Conservation (phyloP, 345 rosid species). For the Luvunga scandens region DNA sequence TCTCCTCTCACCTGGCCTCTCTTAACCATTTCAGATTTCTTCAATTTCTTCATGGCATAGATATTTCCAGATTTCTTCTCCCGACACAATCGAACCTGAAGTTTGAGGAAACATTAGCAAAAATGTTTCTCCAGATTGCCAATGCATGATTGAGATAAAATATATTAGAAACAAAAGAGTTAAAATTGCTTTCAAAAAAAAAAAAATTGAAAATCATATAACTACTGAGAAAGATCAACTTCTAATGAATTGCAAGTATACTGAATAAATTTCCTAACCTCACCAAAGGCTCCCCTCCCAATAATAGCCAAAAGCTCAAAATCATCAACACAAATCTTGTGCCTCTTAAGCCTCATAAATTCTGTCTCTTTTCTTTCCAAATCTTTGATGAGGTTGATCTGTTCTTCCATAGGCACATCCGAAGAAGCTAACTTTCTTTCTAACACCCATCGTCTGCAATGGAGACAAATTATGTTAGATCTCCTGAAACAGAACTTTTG, state of each 20-base stretch:
- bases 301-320: conserved; percentile 91
- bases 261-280: conserved; percentile 50
- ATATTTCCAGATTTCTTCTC: conserved; percentile 97
- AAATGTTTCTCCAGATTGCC: neutral
- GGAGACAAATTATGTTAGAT: conserved; percentile 22
- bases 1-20: conserved; percentile 80
- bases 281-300: conserved; percentile 94
- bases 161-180: conserved; percentile 4
- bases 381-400: conserved; percentile 84
- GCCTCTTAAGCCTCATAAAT: conserved; percentile 92
- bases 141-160: conserved; percentile 1
- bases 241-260: conserved; percentile 1
- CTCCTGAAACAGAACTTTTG: conserved; percentile 2
- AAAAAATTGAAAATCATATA: neutral
- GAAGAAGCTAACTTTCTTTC: conserved; percentile 89
- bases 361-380: conserved; percentile 94
- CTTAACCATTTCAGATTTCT: conserved; percentile 96
- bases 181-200: neutral
- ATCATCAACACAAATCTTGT: conserved; percentile 86
- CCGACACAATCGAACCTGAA: conserved; percentile 81
- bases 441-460: conserved; percentile 82
- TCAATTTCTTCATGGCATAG: conserved; percentile 97
- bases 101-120: conserved; percentile 17
- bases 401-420: conserved; percentile 88
- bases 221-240: neutral